Evolutionary conservation across 106 monocot genomes (phyloP).

Genomic region (Alisma plantagoaquatica): DNA sequence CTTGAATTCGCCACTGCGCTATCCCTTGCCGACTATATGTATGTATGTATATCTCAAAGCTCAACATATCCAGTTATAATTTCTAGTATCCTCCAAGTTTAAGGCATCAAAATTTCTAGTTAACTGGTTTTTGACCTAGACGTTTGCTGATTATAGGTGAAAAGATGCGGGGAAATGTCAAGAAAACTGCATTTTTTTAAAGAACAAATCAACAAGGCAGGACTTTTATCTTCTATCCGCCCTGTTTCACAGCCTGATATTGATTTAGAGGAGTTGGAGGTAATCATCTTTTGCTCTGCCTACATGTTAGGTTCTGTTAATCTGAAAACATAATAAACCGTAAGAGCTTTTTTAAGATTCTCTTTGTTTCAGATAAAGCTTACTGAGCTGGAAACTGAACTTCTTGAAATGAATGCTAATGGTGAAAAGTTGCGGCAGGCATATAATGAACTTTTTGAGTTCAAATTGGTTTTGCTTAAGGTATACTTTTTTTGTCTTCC

Average conservation of each 20-base stretch:
- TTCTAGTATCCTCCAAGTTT: too few species aligned
- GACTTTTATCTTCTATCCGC: constrained; percentile 33
- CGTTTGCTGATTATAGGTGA: constrained; percentile 42
- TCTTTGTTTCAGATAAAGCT: constrained; percentile 46
- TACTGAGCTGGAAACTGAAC: constrained; percentile 85
- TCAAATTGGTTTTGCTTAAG: constrained; percentile 88
- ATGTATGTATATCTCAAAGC: too few species aligned
- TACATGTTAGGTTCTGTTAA: background rate
- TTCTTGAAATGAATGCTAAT: constrained; percentile 97
- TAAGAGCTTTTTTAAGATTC: background rate
- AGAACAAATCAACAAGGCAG: constrained; percentile 82
- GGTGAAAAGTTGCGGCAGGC: constrained; percentile 80
- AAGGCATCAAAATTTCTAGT: too few species aligned
- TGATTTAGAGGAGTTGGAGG: constrained; percentile 88
- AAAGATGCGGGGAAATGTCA: constrained; percentile 94
- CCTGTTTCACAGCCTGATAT: constrained; percentile 62
- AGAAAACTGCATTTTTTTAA: constrained; percentile 78
- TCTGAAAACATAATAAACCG: background rate
- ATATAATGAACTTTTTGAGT: constrained; percentile 97
- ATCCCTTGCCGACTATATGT: too few species aligned
- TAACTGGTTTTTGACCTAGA: background rate
- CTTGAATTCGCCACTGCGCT: too few species aligned
- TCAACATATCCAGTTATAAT: too few species aligned
- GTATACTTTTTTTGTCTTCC: constrained; percentile 52
- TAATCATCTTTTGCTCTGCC: constrained; percentile 7